Base-by-base conservation (phyloP, 768 basidiomycete species). In the Leccinum sublutescens region DNA sequence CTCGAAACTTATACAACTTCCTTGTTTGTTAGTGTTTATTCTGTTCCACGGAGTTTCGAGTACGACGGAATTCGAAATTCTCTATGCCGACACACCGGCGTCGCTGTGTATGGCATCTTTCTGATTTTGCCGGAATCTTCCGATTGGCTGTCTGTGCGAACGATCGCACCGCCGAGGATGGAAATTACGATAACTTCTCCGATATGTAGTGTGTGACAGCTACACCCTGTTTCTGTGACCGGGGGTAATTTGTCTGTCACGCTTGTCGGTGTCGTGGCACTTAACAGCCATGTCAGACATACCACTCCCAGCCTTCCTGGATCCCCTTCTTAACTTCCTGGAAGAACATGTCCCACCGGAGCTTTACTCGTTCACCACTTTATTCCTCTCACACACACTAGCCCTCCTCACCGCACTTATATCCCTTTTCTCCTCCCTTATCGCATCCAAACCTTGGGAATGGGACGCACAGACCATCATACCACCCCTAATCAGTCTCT, bases 401-500 rank as follows among this genome's bases (percentile, higher is more conserved):
- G 77, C 82, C 3, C 74, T 88, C 48, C 52, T 79, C 62, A 76
- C 79, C 8, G 78, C 86, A 6, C 57, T 86, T 21, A 69, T 80
- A 64, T 74, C 75, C 7, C 75, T 91, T 51, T 62, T 81, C 56
- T 66, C 73, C 17, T 76, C 84, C 2, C 67, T 89, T 15, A 48
- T 82, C 14, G 75, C 80, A 27, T 79, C 80, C 51, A 75, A 78
- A 59, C 85, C 85, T 34, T 75, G 77, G 63, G 78, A 83, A 62
- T 90, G 87, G 88, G 81, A 88, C 65, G 76, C 79, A 6, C 86
- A 91, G 69, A 81, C 80, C 29, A 68, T 91, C 50, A 67, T 93
- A 19, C 89, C 91, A 8, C 91, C 91, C 1, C 74, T 92, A 67
- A 83, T 93, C 67, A 87, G 83, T 59, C 71, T 93, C 31, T 72